phyloP scores from a whole-genome alignment of 495 filamentous ascomycete genomes.

The Talaromyces thailandensis region DNA sequence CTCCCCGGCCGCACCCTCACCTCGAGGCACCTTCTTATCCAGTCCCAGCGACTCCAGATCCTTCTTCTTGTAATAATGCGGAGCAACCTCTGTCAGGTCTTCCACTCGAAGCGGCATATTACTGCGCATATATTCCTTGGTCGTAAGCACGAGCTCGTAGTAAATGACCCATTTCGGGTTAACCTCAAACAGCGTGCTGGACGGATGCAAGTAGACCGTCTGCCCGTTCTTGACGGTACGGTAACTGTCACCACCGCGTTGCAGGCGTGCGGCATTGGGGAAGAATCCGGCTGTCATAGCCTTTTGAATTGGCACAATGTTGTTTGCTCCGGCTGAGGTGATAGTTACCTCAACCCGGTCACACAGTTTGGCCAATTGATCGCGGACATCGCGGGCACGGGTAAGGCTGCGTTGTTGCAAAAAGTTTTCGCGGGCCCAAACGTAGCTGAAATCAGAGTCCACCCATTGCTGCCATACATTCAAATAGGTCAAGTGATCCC shows the following conservation, averaged over 20 bases:
- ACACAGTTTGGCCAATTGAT: slow-evolving; percentile 90
- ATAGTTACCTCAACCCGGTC: slow-evolving; percentile 81
- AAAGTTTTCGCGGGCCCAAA: slow-evolving; percentile 93
- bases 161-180: slow-evolving; percentile 88
- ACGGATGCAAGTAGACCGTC: slow-evolving; percentile 86
- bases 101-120: slow-evolving; percentile 75
- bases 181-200: slow-evolving; percentile 67
- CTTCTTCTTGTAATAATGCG: slow-evolving; percentile 91
- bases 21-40: slow-evolving; percentile 73
- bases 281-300: slow-evolving; percentile 92
- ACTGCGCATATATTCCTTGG: slow-evolving; percentile 88
- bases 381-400: slow-evolving; percentile 83
- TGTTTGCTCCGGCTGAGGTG: slow-evolving; percentile 57
- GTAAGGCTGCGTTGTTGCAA: slow-evolving; percentile 80
- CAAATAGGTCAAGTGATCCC: slow-evolving; percentile 84
- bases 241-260: slow-evolving; percentile 81
- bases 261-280: slow-evolving; percentile 81
- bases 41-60: slow-evolving; percentile 74
- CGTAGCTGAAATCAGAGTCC: slow-evolving; percentile 78
- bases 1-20: slow-evolving; percentile 41
- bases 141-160: slow-evolving; percentile 86
- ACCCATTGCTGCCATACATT: slow-evolving; percentile 98
- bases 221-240: slow-evolving; percentile 90
- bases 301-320: slow-evolving; percentile 72
- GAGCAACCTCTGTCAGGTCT: slow-evolving; percentile 87